Evolutionary conservation across 164 flowering plant genomes (phyloP).

Genomic region (Malania oleifera): DNA sequence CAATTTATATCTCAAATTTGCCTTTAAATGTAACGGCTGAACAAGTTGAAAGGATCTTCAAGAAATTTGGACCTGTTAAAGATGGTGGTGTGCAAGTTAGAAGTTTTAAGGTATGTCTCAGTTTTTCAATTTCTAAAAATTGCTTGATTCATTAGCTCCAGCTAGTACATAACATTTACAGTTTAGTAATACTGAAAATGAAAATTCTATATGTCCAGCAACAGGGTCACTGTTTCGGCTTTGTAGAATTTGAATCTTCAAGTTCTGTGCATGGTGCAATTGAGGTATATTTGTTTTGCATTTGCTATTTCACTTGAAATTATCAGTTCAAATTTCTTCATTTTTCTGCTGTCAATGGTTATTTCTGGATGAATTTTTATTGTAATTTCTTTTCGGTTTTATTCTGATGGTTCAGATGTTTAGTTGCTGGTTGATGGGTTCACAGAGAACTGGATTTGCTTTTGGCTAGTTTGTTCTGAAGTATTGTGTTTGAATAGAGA

Average conservation of each 20-base stretch:
- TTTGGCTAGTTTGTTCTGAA: too few species aligned
- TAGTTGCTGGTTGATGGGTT: too few species aligned
- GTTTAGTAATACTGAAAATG: too few species aligned
- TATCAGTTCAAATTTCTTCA: not conserved
- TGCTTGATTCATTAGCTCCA: too few species aligned
- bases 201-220: not conserved
- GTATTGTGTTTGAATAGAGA: too few species aligned
- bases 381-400: too few species aligned
- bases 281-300: slow-evolving; percentile 22
- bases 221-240: slow-evolving; percentile 33
- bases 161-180: too few species aligned
- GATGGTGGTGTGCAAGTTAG: slow-evolving; percentile 40
- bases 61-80: slow-evolving; percentile 37
- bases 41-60: slow-evolving; percentile 26
- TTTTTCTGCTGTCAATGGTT: too few species aligned
- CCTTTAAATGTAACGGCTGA: slow-evolving; percentile 31
- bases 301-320: not conserved
- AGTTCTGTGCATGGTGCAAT: slow-evolving; percentile 27
- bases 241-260: slow-evolving; percentile 40
- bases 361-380: too few species aligned
- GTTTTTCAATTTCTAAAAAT: not conserved
- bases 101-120: slow-evolving; percentile 27
- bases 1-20: slow-evolving; percentile 35
- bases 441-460: too few species aligned
- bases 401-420: too few species aligned